Conservation (phyloP, 208 protist genomes). For the Trypanosoma avium region DNA sequence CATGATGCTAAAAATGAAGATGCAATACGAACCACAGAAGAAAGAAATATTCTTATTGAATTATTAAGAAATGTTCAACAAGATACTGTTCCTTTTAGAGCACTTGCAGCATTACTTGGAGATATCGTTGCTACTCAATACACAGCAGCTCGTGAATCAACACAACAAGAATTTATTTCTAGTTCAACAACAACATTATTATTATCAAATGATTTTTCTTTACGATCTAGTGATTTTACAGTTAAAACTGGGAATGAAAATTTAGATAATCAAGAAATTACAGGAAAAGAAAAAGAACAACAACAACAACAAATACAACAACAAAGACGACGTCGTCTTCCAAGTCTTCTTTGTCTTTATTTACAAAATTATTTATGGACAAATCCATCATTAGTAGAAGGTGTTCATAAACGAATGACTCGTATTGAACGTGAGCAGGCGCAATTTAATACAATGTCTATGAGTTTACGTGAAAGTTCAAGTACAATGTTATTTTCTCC, state of each 20-base stretch:
- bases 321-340: neutral
- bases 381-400: neutral
- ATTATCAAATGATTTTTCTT: neutral
- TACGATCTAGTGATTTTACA: neutral
- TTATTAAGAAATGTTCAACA: constrained; percentile 10
- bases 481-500: constrained; percentile 5
- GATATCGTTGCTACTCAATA: neutral
- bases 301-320: too few species aligned
- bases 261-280: neutral
- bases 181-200: neutral
- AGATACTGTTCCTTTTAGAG: neutral
- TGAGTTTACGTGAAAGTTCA: constrained; percentile 9
- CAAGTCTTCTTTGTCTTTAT: constrained; percentile 19
- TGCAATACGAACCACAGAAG: neutral
- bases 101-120: constrained; percentile 6
- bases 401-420: constrained; percentile 6
- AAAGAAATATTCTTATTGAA: constrained; percentile 1
- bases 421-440: neutral
- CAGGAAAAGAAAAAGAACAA: constrained; percentile 4
- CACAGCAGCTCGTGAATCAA: neutral
- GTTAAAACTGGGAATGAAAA: neutral
- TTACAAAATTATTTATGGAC: constrained; percentile 3
- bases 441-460: neutral
- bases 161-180: neutral
- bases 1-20: neutral